Evolutionary conservation across 2,329 filamentous ascomycete species (phyloP).

Genomic region (Ophiocordyceps robertsii): DNA sequence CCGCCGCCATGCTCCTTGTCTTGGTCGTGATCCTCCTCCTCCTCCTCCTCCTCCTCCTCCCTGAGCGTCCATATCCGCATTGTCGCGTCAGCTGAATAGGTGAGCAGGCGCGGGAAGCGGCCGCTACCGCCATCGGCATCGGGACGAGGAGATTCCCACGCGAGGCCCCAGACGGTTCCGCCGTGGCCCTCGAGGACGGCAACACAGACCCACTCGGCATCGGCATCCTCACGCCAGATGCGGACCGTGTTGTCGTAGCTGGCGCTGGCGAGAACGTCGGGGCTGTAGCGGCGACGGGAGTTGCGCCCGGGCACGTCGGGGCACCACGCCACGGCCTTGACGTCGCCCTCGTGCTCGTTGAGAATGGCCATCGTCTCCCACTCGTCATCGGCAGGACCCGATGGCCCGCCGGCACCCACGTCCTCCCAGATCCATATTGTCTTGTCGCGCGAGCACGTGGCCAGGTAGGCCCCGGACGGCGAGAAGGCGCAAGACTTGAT

Average conservation of each 20-base stretch:
- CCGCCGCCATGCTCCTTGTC: conserved; percentile 9
- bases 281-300: conserved; percentile 32
- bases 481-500: conserved; percentile 71
- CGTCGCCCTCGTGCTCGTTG: conserved; percentile 88
- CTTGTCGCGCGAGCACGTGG: conserved; percentile 87
- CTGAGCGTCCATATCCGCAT: conserved; percentile 67
- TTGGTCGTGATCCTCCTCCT: conserved; percentile 31
- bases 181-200: conserved; percentile 66
- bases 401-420: conserved; percentile 52
- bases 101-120: conserved; percentile 52
- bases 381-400: conserved; percentile 67
- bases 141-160: conserved; percentile 44
- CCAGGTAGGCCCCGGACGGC: conserved; percentile 63
- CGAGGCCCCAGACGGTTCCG: conserved; percentile 82
- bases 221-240: conserved; percentile 78
- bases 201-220: conserved; percentile 85
- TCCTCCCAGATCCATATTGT: conserved; percentile 99
- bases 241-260: conserved; percentile 90
- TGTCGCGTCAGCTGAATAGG: conserved; percentile 73
- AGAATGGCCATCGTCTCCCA: conserved; percentile 94
- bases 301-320: conserved; percentile 46
- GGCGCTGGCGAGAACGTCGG: conserved; percentile 71
- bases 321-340: conserved; percentile 90
- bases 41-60: conserved; percentile 37
- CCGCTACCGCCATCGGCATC: conserved; percentile 8